Evolutionary conservation across 768 basidiomycete genomes (phyloP), one percentile per base, ranked within the genome.

Genomic region (Phanerochaete carnosa): DNA sequence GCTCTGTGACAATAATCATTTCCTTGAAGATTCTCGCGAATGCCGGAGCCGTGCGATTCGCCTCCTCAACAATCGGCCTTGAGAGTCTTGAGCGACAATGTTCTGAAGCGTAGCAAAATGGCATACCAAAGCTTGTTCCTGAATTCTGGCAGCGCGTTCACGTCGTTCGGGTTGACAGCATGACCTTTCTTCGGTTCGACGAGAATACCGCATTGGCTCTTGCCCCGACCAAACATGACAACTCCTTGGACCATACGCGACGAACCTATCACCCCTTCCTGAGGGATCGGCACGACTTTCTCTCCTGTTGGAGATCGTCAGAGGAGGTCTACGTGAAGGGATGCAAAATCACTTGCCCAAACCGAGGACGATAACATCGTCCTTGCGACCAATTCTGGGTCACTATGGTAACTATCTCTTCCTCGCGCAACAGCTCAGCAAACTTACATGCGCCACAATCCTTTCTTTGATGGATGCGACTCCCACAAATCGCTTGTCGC

Each of bases 191-290:
- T 63, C 19, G 78, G 79, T 32, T 78, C 70, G 25, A 80, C 64
- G 11, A 80, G 65, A 7, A 79, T 64, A 1, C 78, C 78, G 43
- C 69, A 69, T 62, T 75, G 73, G 57, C 72, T 72, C 3, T 68
- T 69, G 2, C 75, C 77, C 7, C 74, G 69, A 3, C 79, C 79
- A 61, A 79, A 80, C 57, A 65, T 23, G 45, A 37, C 23, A 16
- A 15, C 7, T 59, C 58, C 47, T 64, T 64, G 0, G 72, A 16
- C 28, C 11, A 8, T 50, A 28, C 35, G 25, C 62, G 74, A 70
- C 29, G 67, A 60, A 30, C 29, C 45, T 2, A 63, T 46, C 35
- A 32, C 37, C n/a, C 45, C 47, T 25, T 63, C 62, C 52, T 63
- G 62, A 3, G 62, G 58, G 25, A 63, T 30, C 1, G 62, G 62